A percentile compares a stretch with the other conserved stretches of the same genome.
These are phyloP conservation scores for Ambrosiella beaveri DNA, from an alignment of 2,329 filamentous ascomycete species.

Conservation along the genomic window DNA sequence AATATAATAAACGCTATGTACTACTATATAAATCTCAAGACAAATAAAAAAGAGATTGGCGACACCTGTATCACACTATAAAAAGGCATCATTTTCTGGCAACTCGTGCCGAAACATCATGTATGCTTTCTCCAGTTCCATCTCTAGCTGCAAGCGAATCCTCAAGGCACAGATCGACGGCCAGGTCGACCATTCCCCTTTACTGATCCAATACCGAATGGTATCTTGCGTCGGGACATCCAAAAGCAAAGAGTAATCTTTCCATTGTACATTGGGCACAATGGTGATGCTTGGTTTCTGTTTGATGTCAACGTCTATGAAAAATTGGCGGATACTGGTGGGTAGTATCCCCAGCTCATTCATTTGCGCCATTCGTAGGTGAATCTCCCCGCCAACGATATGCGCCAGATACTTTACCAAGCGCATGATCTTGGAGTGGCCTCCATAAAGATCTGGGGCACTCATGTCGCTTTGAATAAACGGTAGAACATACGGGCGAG, in stretches of 20 bases:
- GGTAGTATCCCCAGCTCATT: slow-evolving; percentile 62
- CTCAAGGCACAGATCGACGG: slow-evolving; percentile 69
- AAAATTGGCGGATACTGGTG: slow-evolving; percentile 49
- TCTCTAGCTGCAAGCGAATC: slow-evolving; percentile 69
- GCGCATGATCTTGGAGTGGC: slow-evolving; percentile 39
- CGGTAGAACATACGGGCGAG: slow-evolving; percentile 73
- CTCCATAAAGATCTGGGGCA: slow-evolving; percentile 47
- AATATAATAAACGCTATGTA: no score
- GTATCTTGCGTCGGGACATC: slow-evolving; percentile 63
- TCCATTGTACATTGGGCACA: slow-evolving; percentile 57
- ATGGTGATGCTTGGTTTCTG: slow-evolving; percentile 52
- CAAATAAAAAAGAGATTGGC: not conserved
- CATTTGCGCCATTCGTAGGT: slow-evolving; percentile 65
- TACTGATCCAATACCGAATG: slow-evolving; percentile 68
- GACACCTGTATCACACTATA: not conserved
- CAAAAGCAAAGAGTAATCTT: slow-evolving; percentile 63
- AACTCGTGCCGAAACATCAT: slow-evolving; percentile 48
- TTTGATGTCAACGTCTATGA: slow-evolving; percentile 60
- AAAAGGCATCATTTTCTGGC: slow-evolving; percentile 12
- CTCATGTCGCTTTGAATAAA: slow-evolving; percentile 71
- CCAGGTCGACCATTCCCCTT: slow-evolving; percentile 81
- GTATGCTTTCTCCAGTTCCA: slow-evolving; percentile 73
- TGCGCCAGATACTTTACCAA: slow-evolving; percentile 42
- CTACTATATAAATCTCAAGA: no score
- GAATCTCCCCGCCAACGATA: slow-evolving; percentile 57